Evolutionary conservation across 2,329 filamentous ascomycete species (phyloP).

Genomic region (Colletotrichum abscissum): DNA sequence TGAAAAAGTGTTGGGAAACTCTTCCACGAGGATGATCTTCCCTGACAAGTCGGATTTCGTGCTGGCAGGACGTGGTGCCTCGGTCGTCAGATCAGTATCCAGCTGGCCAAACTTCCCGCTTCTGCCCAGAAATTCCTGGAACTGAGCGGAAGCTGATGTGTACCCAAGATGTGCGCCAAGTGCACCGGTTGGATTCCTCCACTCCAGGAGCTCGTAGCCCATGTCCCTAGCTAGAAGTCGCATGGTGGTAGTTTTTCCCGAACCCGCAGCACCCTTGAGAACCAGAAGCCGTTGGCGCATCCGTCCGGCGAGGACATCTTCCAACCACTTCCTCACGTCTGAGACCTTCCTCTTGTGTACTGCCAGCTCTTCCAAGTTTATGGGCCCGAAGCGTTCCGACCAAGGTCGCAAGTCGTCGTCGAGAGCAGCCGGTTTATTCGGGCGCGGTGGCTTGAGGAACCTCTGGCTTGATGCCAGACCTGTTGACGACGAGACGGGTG

Average conservation of each 20-base stretch:
- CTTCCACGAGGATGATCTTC: constrained; percentile 80
- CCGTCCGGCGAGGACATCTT: constrained; percentile 75
- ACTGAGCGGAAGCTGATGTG: constrained; percentile 80
- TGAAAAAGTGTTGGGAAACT: constrained; percentile 82
- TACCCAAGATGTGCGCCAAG: constrained; percentile 69
- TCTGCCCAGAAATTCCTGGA: constrained; percentile 90
- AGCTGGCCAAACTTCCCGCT: constrained; percentile 84
- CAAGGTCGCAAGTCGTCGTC: constrained; percentile 78
- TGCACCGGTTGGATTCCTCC: constrained; percentile 83
- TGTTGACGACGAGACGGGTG: constrained; percentile 14
- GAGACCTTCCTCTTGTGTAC: constrained; percentile 95
- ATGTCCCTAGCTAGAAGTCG: constrained; percentile 82
- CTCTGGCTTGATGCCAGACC: constrained; percentile 56
- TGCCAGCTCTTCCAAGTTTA: constrained; percentile 82
- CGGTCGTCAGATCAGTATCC: constrained; percentile 51
- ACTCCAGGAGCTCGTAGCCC: constrained; percentile 83
- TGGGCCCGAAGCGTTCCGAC: constrained; percentile 86
- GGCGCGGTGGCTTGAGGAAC: constrained; percentile 59
- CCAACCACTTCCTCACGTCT: constrained; percentile 87
- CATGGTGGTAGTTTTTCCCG: constrained; percentile 92
- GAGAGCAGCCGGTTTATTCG: constrained; percentile 42
- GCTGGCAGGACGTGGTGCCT: constrained; percentile 14
- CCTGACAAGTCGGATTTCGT: constrained; percentile 42
- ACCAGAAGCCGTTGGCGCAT: constrained; percentile 80
- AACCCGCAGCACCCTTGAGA: constrained; percentile 89